Conservation (phyloP, 306 rosid genomes). For the Echinosophora koreensis region DNA sequence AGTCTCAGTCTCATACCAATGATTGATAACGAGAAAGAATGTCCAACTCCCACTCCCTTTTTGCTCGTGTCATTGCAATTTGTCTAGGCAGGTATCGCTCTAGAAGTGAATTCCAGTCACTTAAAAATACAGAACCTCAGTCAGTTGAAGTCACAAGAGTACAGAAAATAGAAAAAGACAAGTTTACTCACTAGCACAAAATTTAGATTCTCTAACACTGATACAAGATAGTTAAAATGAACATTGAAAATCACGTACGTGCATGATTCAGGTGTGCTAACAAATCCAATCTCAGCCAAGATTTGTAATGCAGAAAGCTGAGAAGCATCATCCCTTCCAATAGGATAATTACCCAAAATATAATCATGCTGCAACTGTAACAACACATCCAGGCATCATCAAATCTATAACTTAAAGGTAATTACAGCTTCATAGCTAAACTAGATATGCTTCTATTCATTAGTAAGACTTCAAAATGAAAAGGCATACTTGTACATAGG, state of each 20-base stretch:
- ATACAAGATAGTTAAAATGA: constrained; percentile 33
- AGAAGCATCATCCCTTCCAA: constrained; percentile 97
- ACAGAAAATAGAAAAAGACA: constrained; percentile 29
- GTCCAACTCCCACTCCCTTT: constrained; percentile 96
- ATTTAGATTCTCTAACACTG: constrained; percentile 30
- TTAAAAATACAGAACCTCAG: constrained; percentile 47
- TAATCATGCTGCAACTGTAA: constrained; percentile 97
- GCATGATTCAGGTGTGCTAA: constrained; percentile 76
- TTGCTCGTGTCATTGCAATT: constrained; percentile 90
- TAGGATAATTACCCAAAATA: constrained; percentile 95
- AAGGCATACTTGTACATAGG: constrained; percentile 87
- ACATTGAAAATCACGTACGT: constrained; percentile 59
- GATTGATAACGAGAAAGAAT: constrained; percentile 86
- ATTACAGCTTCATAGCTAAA: constrained; percentile 44
- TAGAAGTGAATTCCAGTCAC: constrained; percentile 92
- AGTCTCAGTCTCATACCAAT: constrained; percentile 63
- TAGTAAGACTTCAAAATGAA: constrained; percentile 35
- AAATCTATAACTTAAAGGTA: constrained; percentile 31
- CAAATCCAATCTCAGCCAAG: constrained; percentile 83
- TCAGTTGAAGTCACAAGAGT: constrained; percentile 19
- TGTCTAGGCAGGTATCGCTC: constrained; percentile 91
- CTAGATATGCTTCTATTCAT: constrained; percentile 40
- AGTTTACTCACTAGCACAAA: constrained; percentile 41
- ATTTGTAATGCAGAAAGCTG: constrained; percentile 96
- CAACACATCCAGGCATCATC: constrained; percentile 41